phyloP scores from a whole-genome alignment of 345 rosid genomes.

The Pistacia vera region DNA sequence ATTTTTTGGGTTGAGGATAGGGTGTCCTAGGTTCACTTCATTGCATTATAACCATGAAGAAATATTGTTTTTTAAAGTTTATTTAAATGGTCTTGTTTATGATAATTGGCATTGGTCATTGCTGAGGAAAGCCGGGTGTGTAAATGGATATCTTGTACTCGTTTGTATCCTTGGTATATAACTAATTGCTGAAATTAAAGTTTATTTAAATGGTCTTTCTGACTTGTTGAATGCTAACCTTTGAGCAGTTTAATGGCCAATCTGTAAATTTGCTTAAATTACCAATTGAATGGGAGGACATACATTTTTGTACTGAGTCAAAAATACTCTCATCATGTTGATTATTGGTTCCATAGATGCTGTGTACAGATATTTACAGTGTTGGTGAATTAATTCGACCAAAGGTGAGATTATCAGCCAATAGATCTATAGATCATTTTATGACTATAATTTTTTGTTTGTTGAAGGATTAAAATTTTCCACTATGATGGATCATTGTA shows the following conservation, averaged over 20 bases:
- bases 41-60: not conserved
- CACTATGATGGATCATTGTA: constrained; percentile 72
- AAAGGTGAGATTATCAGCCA: not conserved
- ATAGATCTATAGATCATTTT: not conserved
- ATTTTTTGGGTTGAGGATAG: not conserved
- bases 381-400: not conserved
- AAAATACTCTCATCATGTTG: not conserved
- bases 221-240: not conserved
- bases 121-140: not conserved
- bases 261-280: not conserved
- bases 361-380: not conserved
- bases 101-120: not conserved
- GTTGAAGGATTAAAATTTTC: constrained; percentile 82
- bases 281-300: not conserved
- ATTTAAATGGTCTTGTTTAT: not conserved
- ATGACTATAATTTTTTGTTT: constrained; percentile 7
- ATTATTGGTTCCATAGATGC: not conserved
- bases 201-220: not conserved
- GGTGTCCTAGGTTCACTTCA: constrained; percentile 8
- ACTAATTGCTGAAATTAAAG: not conserved
- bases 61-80: not conserved
- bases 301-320: not conserved
- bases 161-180: not conserved
- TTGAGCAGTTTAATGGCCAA: not conserved
- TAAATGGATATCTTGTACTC: not conserved